These are phyloP conservation scores for Actinomortierella wolfii DNA, from an alignment of 371 early-diverging fungal genomes.

Conservation along the genomic window DNA sequence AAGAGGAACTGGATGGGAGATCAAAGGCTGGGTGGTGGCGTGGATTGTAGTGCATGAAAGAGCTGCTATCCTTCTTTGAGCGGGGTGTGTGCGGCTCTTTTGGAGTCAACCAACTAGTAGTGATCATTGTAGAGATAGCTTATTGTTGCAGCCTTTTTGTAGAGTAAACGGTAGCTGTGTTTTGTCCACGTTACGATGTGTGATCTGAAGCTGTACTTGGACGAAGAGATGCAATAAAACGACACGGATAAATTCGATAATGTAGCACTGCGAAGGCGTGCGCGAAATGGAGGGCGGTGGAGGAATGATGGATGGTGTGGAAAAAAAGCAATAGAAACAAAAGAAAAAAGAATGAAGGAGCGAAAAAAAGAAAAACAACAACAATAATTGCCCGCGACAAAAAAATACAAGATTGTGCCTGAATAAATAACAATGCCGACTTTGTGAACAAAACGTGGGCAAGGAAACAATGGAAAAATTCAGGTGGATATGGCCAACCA, in stretches of 20 bases:
- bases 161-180: no score
- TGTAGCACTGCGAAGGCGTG: background rate
- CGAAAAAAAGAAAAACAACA: background rate
- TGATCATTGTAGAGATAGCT: no score
- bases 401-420: background rate
- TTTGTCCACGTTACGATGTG: no score
- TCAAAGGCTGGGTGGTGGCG: no score
- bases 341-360: background rate
- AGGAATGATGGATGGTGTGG: background rate
- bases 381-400: constrained; percentile 1
- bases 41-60: no score
- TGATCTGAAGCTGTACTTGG: no score
- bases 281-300: background rate
- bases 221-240: background rate
- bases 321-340: background rate
- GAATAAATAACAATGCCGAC: no score
- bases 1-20: no score
- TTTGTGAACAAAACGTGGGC: background rate
- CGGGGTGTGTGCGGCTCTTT: no score
- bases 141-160: no score
- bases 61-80: no score
- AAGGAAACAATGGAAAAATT: background rate
- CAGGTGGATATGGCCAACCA: background rate
- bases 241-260: constrained; percentile 2
- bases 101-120: no score